These are phyloP conservation scores for Wilhelminamyces savonicus DNA, from an alignment of 805 yeast species.

Conservation along the genomic window DNA sequence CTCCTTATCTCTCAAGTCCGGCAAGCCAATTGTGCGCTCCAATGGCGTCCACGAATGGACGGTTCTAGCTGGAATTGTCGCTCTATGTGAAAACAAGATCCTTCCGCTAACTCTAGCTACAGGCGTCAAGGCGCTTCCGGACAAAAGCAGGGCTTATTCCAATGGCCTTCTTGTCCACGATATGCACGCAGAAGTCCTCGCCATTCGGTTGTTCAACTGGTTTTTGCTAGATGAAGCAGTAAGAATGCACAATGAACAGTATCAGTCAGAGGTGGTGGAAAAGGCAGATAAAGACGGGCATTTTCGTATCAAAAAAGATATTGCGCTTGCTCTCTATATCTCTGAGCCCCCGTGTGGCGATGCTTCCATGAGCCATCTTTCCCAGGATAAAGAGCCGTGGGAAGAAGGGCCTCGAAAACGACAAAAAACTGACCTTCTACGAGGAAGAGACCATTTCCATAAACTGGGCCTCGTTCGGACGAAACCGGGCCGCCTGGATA, in stretches of 20 bases:
- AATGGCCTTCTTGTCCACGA: constrained; percentile 74
- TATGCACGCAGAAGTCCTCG: constrained; percentile 82
- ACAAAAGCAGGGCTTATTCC: constrained; percentile 34
- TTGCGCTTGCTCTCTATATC: constrained; percentile 52
- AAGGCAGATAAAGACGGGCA: constrained; percentile 9
- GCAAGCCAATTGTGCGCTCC: constrained; percentile 56
- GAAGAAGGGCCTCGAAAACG: constrained; percentile 7
- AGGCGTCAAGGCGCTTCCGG: constrained; percentile 78
- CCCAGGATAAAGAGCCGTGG: constrained; percentile 17
- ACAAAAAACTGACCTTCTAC: constrained; percentile 7
- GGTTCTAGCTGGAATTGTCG: constrained; percentile 67
- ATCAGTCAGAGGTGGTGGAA: constrained; percentile 6
- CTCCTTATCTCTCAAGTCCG: constrained; percentile 34
- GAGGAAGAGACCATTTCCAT: constrained; percentile 63
- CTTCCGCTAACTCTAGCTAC: constrained; percentile 54
- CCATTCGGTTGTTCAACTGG: constrained; percentile 64
- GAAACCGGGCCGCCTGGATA: constrained; percentile 87
- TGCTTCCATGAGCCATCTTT: constrained; percentile 51
- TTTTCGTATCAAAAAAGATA: constrained; percentile 27
- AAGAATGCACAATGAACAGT: constrained; percentile 5
- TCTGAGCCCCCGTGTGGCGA: constrained; percentile 92
- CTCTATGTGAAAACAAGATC: constrained; percentile 21
- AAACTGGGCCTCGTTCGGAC: constrained; percentile 70
- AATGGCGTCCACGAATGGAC: constrained; percentile 80
- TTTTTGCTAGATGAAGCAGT: constrained; percentile 45